These are phyloP conservation scores for Didymellaceae sp. DNA, from an alignment of 2,329 filamentous ascomycete genomes.

Conservation along the genomic window DNA sequence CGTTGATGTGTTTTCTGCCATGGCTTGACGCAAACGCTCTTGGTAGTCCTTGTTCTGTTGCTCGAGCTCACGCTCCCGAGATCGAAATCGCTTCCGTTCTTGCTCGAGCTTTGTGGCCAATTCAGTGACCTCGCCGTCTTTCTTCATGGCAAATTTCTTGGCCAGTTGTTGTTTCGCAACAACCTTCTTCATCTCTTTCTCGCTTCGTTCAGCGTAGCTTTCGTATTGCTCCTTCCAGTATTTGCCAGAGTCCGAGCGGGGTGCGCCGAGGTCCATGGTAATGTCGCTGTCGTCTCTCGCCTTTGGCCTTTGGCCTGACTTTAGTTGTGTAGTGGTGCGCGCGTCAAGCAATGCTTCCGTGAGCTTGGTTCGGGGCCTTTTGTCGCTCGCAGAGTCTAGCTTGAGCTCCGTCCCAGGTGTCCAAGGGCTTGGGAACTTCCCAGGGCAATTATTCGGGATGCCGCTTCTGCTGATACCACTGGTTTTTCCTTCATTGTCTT, in stretches of 20 bases:
- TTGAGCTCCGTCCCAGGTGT: conserved; percentile 50
- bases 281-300: conserved; percentile 63
- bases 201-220: conserved; percentile 74
- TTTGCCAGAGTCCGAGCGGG: conserved; percentile 74
- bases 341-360: conserved; percentile 55
- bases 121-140: conserved; percentile 73
- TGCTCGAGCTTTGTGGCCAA: conserved; percentile 70
- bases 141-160: conserved; percentile 79
- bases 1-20: conserved; percentile 41
- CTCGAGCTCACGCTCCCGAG: conserved; percentile 70
- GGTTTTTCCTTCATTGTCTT: conserved; percentile 62
- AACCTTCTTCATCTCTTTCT: conserved; percentile 76
- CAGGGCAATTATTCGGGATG: conserved; percentile 55
- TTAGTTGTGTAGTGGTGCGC: conserved; percentile 49
- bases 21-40: conserved; percentile 42
- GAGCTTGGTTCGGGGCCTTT: conserved; percentile 51
- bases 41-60: conserved; percentile 60
- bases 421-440: conserved; percentile 61
- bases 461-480: conserved; percentile 53
- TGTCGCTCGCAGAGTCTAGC: conserved; percentile 33
- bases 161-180: conserved; percentile 80
- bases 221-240: conserved; percentile 84
- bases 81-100: conserved; percentile 69
- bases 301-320: conserved; percentile 38
- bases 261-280: conserved; percentile 74